Base-by-base conservation (phyloP, 169 alveolate species). In the Plasmodium gallinaceum region DNA sequence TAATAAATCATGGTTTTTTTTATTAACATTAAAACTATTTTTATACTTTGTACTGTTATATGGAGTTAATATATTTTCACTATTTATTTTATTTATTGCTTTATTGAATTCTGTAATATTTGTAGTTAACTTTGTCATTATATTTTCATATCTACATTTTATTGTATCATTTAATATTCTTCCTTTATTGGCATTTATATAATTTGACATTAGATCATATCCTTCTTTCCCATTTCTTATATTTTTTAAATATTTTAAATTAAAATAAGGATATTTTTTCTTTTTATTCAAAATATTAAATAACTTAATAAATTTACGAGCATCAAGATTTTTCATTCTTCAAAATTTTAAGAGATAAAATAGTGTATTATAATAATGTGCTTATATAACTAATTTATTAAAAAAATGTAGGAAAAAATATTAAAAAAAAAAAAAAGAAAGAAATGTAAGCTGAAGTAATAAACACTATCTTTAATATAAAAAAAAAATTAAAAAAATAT, bases 311-410 rank as follows among this genome's bases (percentile, higher is more conserved):
- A 37, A 78, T 58, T 78, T 78, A 18, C 65, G 57, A 8, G 70
- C 71, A 66, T 78, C 71, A 57, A 78, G 78, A 26, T 78, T 78
- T 78, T 78, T 78, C 89, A 78, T 78, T 66, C 39, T 32, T 32
- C 39, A 32, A 32, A 32, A 32, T 32, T 32, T 2, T 32, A 32
- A 32, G 39, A 32, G 39, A 32, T 2, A 32, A 32, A 32, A 32
- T 2, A 32, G 4, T 32, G 4, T 32, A 32, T 32, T 2, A 32
- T 2, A 32, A 4, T 32, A 4, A 32, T 32, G 4, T 32, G 4
- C 39, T 32, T 32, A 45, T 74, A 39, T 60, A n/a, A 32, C 39
- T 32, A 32, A 8, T 7, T 6, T 20, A 24, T 4, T 24, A 16
- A 20, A 20, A 14, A 14, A 14, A 10, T 20, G 37, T 18, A 24